Percentiles rank a stretch among this genome's conserved stretches.
Evolutionary conservation across 177 flowering plant genomes (phyloP).

Genomic region (Tripterygium wilfordii): DNA sequence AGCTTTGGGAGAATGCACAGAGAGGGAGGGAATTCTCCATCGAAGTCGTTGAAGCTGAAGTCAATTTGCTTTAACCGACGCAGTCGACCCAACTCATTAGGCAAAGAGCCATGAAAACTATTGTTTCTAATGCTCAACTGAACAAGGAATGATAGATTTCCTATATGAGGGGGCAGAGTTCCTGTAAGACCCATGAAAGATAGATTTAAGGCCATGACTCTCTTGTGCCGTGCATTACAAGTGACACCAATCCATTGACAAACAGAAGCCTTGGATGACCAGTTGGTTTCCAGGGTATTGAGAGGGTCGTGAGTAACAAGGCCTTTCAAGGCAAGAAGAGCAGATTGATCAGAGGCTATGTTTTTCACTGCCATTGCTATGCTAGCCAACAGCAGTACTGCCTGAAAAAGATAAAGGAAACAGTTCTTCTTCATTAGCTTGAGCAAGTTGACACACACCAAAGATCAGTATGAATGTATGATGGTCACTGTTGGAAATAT

Average conservation of each 20-base stretch:
- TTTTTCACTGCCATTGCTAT: neutral
- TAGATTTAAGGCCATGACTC: constrained; percentile 9
- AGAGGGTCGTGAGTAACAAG: constrained; percentile 1
- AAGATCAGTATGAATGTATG: no score
- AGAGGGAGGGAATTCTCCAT: neutral
- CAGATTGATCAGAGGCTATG: constrained; percentile 4
- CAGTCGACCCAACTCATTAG: constrained; percentile 4
- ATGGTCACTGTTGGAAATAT: no score
- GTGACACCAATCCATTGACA: constrained; percentile 12
- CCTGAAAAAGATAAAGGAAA: no score
- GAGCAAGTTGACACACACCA: no score
- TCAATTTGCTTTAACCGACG: neutral
- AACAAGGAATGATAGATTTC: constrained; percentile 17
- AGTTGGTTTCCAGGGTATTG: neutral
- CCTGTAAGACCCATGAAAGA: constrained; percentile 7
- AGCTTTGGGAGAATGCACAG: neutral
- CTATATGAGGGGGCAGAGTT: constrained; percentile 11
- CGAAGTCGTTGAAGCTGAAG: neutral
- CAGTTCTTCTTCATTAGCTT: no score
- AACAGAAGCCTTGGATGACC: constrained; percentile 2
- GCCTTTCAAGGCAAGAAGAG: constrained; percentile 13
- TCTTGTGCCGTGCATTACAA: neutral
- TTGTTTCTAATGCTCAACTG: constrained; percentile 2
- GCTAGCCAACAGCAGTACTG: no score
- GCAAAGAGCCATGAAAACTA: constrained; percentile 9